Percentiles rank a stretch among this genome's conserved stretches.
Conservation (phyloP, 306 rosid species). For the Sesbania bispinosa region DNA sequence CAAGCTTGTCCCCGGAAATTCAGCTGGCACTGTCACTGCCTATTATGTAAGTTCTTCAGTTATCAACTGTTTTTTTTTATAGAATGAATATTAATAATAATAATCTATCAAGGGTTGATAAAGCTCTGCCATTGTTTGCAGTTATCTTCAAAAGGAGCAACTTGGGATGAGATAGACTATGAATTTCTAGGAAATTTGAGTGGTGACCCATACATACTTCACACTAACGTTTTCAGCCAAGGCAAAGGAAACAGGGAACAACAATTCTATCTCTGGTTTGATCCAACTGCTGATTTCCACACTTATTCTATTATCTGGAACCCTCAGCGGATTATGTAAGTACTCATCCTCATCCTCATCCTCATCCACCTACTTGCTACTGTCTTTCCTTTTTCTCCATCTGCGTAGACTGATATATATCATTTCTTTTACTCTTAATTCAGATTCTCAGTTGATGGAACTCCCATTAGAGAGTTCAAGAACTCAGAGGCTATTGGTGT, state of each 20-base stretch:
- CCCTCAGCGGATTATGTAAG: constrained; percentile 49
- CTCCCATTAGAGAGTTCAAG: constrained; percentile 78
- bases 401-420: not conserved
- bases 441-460: constrained; percentile 71
- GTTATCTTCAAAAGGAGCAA: constrained; percentile 58
- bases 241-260: constrained; percentile 81
- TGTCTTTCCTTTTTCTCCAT: not conserved
- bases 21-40: constrained; percentile 83
- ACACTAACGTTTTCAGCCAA: constrained; percentile 64
- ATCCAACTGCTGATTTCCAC: constrained; percentile 73
- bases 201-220: constrained; percentile 72
- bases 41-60: constrained; percentile 45
- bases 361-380: not conserved
- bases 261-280: constrained; percentile 75
- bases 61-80: no score
- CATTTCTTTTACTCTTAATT: not conserved
- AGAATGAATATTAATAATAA: no score
- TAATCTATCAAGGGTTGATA: not conserved
- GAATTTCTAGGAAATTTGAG: constrained; percentile 68
- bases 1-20: constrained; percentile 73
- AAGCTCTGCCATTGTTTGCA: not conserved
- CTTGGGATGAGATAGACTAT: constrained; percentile 78
- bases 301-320: constrained; percentile 73
- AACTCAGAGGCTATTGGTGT: constrained; percentile 54
- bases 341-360: constrained; percentile 2